phyloP scores from a whole-genome alignment of 2,329 filamentous ascomycete genomes.

The Xylaria polymorpha region DNA sequence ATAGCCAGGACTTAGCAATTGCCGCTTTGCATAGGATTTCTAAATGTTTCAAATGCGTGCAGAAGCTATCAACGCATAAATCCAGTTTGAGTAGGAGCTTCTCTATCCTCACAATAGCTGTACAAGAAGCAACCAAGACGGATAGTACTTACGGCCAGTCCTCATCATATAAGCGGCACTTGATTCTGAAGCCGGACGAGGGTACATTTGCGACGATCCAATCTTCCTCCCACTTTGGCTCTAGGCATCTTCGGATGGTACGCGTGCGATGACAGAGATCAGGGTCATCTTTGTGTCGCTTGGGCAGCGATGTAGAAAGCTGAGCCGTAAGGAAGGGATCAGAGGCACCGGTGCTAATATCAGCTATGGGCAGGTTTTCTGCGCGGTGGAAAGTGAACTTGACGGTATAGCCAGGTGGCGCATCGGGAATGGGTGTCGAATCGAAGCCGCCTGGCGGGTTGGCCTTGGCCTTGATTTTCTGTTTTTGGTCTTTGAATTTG shows the following conservation, averaged over 20 bases:
- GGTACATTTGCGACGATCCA: constrained; percentile 93
- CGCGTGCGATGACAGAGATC: constrained; percentile 78
- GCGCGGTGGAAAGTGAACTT: constrained; percentile 87
- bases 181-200: constrained; percentile 81
- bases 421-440: constrained; percentile 77
- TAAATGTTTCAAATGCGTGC: background rate
- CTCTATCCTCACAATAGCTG: background rate
- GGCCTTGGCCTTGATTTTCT: constrained; percentile 54
- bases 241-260: constrained; percentile 76
- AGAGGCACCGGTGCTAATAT: constrained; percentile 79
- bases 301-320: constrained; percentile 75
- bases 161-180: constrained; percentile 90
- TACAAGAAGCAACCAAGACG: background rate
- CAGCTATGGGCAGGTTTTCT: constrained; percentile 82
- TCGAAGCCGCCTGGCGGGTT: constrained; percentile 83
- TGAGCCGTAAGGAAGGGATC: constrained; percentile 86
- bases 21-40: background rate
- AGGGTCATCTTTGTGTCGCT: constrained; percentile 87
- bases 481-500: constrained; percentile 52
- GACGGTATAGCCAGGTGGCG: constrained; percentile 83
- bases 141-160: constrained; percentile 68
- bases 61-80: background rate
- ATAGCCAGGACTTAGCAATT: constrained; percentile 11
- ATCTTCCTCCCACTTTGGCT: constrained; percentile 84
- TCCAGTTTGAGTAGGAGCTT: background rate